A percentile compares a stretch with the other conserved stretches of the same genome.
Conservation (phyloP, 768 basidiomycete genomes). For the Agrocybe pediades region DNA sequence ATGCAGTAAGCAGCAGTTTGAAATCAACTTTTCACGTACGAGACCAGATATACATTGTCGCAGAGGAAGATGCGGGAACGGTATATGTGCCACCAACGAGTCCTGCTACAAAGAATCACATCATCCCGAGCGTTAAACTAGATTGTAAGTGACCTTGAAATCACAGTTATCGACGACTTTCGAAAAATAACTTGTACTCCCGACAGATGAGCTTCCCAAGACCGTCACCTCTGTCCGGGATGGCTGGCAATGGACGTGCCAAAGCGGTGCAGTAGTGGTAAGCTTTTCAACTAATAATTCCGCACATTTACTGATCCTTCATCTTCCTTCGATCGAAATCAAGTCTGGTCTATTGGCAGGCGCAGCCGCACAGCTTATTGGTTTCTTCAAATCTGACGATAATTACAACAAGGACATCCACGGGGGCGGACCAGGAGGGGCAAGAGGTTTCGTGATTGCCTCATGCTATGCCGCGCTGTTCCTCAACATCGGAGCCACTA, state of each 20-base stretch:
- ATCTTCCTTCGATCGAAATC: neutral
- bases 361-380: neutral
- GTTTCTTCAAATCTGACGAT: neutral
- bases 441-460: constrained; percentile 7
- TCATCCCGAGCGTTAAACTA: neutral
- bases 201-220: constrained; percentile 11
- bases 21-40: too few relatives aligned
- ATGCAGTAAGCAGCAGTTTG: too few relatives aligned
- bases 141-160: neutral
- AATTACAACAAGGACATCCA: neutral
- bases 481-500: constrained; percentile 21
- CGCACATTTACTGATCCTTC: neutral
- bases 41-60: too few relatives aligned
- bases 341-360: constrained; percentile 16
- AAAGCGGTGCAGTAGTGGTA: constrained; percentile 19
- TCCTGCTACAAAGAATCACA: neutral
- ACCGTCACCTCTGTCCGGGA: constrained; percentile 11
- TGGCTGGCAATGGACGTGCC: constrained; percentile 19
- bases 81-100: too few relatives aligned
- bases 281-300: neutral
- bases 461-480: constrained; percentile 16
- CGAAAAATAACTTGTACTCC: neutral
- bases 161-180: neutral
- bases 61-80: too few relatives aligned
- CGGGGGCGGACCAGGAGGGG: neutral